phyloP scores from a whole-genome alignment of 345 rosid species.

The Hypericum perforatum region DNA sequence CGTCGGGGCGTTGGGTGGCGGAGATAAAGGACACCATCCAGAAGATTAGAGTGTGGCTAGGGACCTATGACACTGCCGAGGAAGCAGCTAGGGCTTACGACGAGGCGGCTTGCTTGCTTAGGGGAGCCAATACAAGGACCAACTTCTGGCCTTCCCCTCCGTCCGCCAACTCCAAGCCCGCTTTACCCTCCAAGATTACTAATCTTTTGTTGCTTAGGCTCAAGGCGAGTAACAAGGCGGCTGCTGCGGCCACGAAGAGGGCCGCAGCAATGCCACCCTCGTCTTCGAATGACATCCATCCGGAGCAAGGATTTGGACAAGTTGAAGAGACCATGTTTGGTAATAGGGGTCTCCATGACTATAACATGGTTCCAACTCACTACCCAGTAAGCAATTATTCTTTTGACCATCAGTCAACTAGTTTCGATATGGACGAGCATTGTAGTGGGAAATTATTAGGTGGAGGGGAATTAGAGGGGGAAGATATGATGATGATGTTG shows the following conservation, averaged over 20 bases:
- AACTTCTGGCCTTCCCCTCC: conserved; percentile 33
- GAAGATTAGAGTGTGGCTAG: conserved; percentile 45
- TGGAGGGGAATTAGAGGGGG: conserved; percentile 5
- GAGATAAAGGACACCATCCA: conserved; percentile 47
- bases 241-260: too few species aligned
- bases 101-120: conserved; percentile 45
- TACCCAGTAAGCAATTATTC: not conserved
- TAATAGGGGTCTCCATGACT: conserved; percentile 13
- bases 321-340: conserved; percentile 8
- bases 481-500: conserved; percentile 5
- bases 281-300: not conserved
- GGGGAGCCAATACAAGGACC: conserved; percentile 42
- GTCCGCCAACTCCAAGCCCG: conserved; percentile 21
- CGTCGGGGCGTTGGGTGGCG: conserved; percentile 43
- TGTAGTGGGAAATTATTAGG: not conserved
- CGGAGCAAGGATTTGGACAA: conserved; percentile 5
- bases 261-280: not conserved
- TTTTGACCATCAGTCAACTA: too few species aligned
- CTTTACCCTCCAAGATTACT: conserved; percentile 31
- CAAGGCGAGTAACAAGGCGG: conserved; percentile 14
- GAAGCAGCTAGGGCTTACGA: conserved; percentile 51
- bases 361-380: not conserved
- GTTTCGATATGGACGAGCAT: not conserved
- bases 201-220: conserved; percentile 33
- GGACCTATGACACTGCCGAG: conserved; percentile 42